phyloP scores from a whole-genome alignment of 192 early-diverging fungal species.

The Coemansia furcata region DNA sequence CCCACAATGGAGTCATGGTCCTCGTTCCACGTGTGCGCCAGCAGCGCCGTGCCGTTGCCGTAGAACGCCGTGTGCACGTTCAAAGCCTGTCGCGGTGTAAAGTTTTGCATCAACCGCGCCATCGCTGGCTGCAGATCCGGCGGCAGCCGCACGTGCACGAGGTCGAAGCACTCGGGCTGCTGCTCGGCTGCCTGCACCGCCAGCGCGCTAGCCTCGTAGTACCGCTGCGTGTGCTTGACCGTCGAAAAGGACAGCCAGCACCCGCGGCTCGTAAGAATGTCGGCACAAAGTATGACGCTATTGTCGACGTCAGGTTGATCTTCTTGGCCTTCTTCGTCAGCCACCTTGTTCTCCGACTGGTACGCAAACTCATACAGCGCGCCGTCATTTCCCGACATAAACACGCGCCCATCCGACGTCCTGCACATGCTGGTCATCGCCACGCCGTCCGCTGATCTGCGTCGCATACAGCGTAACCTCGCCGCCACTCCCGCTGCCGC shows the following conservation, averaged over 20 bases:
- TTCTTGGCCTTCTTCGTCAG: constrained; percentile 75
- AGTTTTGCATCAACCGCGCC: not conserved
- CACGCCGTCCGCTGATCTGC: constrained; percentile 79
- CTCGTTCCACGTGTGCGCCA: constrained; percentile 64
- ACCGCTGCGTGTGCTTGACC: constrained; percentile 40
- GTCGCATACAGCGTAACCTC: constrained; percentile 73
- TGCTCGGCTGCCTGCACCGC: not conserved
- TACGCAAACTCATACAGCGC: constrained; percentile 88
- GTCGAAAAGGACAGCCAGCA: constrained; percentile 76
- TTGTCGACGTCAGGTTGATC: constrained; percentile 66
- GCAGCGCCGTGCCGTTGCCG: constrained; percentile 63
- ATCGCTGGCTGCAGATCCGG: constrained; percentile 29
- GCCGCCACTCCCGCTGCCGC: constrained; percentile 25
- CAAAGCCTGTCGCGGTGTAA: constrained; percentile 23
- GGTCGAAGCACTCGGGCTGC: constrained; percentile 58
- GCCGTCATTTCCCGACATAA: constrained; percentile 85
- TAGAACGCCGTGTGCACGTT: constrained; percentile 68
- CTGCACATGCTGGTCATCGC: constrained; percentile 77
- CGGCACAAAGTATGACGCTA: constrained; percentile 69
- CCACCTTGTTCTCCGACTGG: constrained; percentile 83
- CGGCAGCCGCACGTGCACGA: constrained; percentile 69
- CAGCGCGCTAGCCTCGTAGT: constrained; percentile 19
- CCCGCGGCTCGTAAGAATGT: constrained; percentile 74
- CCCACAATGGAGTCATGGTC: constrained; percentile 68
- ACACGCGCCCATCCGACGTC: constrained; percentile 79